A percentile compares a stretch with the other conserved stretches of the same genome.
These are phyloP conservation scores for Crithidia thermophila DNA, from an alignment of 208 protist genomes.

Conservation along the genomic window DNA sequence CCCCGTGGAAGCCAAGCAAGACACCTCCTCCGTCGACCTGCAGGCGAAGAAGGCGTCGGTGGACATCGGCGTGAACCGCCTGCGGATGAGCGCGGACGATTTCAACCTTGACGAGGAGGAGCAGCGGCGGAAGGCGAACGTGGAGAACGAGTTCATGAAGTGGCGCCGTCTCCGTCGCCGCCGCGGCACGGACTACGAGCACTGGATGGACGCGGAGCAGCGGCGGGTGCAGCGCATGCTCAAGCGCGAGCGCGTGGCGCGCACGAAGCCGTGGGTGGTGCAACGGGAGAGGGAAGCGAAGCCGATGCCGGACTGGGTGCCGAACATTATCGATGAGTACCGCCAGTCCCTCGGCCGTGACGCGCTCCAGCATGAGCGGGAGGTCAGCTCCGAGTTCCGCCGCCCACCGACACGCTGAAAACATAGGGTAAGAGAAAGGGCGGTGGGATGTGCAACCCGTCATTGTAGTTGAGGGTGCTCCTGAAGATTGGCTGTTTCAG, in stretches of 20 bases:
- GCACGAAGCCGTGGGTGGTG: slow-evolving; percentile 50
- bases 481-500: no score
- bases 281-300: slow-evolving; percentile 13
- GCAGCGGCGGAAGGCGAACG: slow-evolving; percentile 50
- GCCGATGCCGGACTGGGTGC: slow-evolving; percentile 72
- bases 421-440: no score
- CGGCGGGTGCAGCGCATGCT: slow-evolving; percentile 59
- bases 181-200: slow-evolving; percentile 70
- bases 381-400: slow-evolving; percentile 48
- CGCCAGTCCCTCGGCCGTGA: slow-evolving; percentile 81
- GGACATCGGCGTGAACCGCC: slow-evolving; percentile 76
- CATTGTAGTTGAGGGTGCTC: no score
- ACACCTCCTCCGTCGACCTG: slow-evolving; percentile 39
- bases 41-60: slow-evolving; percentile 58
- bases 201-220: slow-evolving; percentile 86
- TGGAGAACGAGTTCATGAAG: slow-evolving; percentile 69
- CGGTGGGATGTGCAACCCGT: no score
- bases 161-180: slow-evolving; percentile 58
- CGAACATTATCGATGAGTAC: slow-evolving; percentile 92
- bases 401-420: slow-evolving; percentile 30
- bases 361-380: slow-evolving; percentile 62
- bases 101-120: slow-evolving; percentile 87
- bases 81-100: slow-evolving; percentile 49
- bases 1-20: slow-evolving; percentile 36
- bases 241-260: slow-evolving; percentile 36